A percentile compares a stretch with the other conserved stretches of the same genome.
Evolutionary conservation across 2,329 filamentous ascomycete species (phyloP).

Genomic region (Fusarium chlamydosporum): DNA sequence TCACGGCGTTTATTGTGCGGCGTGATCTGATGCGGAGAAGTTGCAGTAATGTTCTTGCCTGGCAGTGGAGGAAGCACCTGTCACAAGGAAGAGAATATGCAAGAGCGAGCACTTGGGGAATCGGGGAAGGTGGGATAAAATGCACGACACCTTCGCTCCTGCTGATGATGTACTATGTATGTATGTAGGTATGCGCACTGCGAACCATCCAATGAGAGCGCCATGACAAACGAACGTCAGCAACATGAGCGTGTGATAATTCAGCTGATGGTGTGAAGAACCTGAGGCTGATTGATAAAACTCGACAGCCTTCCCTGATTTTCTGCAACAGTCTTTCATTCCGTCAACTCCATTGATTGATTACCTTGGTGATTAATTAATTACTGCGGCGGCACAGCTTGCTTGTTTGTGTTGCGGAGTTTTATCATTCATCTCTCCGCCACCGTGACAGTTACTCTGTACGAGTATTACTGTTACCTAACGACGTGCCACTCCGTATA

Average conservation of each 20-base stretch:
- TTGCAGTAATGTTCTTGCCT: slow-evolving; percentile 28
- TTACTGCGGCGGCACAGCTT: slow-evolving; percentile 19
- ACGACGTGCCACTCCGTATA: slow-evolving; percentile 28
- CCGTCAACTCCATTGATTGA: slow-evolving; percentile 27
- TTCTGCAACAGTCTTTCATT: slow-evolving; percentile 2
- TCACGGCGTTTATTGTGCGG: slow-evolving; percentile 38
- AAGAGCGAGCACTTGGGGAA: slow-evolving; percentile 33
- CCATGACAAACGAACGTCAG: slow-evolving; percentile 11
- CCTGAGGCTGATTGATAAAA: slow-evolving; percentile 46
- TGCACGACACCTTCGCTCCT: slow-evolving; percentile 42
- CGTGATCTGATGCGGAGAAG: slow-evolving; percentile 41
- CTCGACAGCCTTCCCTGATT: slow-evolving; percentile 28
- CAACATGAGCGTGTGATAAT: slow-evolving; percentile 38
- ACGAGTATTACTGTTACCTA: slow-evolving; percentile 29
- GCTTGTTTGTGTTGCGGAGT: slow-evolving; percentile 27
- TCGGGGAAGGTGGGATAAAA: slow-evolving; percentile 32
- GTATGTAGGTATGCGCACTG: slow-evolving; percentile 41
- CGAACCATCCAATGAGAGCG: slow-evolving; percentile 31
- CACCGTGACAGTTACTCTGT: slow-evolving; percentile 10
- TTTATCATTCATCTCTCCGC: slow-evolving; percentile 24
- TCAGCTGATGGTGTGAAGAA: slow-evolving; percentile 41
- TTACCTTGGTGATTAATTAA: slow-evolving; percentile 1
- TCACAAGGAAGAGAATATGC: slow-evolving; percentile 48
- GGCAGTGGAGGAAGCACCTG: slow-evolving; percentile 29
- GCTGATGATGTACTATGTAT: slow-evolving; percentile 45